Evolutionary conservation across 2,329 filamentous ascomycete species (phyloP).

Genomic region (Fonsecaea erecta): DNA sequence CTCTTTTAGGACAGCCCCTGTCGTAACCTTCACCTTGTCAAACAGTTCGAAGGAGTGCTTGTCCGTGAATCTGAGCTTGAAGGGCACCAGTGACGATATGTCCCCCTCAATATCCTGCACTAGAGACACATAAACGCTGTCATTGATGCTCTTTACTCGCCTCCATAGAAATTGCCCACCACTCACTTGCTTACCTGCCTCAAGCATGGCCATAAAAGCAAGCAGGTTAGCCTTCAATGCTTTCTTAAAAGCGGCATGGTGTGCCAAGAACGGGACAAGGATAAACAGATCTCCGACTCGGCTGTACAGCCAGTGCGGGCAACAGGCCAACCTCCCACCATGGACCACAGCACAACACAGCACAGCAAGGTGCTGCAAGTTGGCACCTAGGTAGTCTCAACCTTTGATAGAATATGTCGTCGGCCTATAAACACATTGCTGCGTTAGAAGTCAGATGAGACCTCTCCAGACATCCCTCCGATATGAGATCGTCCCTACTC

Average conservation of each 20-base stretch:
- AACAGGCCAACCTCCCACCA: not conserved
- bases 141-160: not conserved
- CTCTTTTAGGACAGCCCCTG: too few species aligned
- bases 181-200: not conserved
- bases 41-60: not conserved
- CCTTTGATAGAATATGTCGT: not conserved
- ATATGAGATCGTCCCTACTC: constrained; percentile 17
- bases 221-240: not conserved
- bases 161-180: not conserved
- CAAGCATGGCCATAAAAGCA: not conserved
- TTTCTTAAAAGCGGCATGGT: not conserved
- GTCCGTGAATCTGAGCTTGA: too few species aligned
- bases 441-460: not conserved
- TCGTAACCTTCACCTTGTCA: not conserved
- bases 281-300: not conserved
- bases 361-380: not conserved
- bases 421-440: not conserved
- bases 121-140: not conserved
- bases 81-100: too few species aligned
- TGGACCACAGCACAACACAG: not conserved
- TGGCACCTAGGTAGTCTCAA: not conserved
- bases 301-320: not conserved
- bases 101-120: not conserved
- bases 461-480: constrained; percentile 8
- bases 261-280: not conserved